Base-by-base conservation (phyloP, 1,284 basidiomycete species). In the Cryptococcus neoformans region DNA sequence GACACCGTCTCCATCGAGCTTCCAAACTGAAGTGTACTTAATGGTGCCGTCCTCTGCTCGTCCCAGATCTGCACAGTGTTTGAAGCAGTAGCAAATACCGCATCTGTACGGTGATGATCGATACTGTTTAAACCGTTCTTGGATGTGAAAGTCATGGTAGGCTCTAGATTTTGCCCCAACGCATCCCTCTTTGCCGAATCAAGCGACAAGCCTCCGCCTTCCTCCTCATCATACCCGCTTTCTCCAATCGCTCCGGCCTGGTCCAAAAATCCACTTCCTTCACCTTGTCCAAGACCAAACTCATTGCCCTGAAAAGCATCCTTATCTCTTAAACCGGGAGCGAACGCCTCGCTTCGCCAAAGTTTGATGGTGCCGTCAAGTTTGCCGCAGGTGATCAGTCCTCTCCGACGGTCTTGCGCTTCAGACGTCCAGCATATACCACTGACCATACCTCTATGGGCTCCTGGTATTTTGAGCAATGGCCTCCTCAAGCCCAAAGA, bases 41-140 rank as follows among this genome's bases (percentile, higher is more conserved):
- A 80, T 7, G 90, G 86, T 4, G 86, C 84, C 59, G 78, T 77
- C 86, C 91, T 91, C 48, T 88, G 93, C 77, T 98, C 90, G 69
- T 99, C 96, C 96, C 96, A 99, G 65, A 98, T 83, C 74, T 99
- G 95, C 10, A 99, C 93, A 34, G 85, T 83, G 67, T 88, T 92
- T 1, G 92, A 95, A 2, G 92, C 93, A 0, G 95, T 96, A 0
- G 93, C 95, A 67, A 99, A 99, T 4, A 94, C 75, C 17, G 88
- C 83, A 61, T 92, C 89, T 45, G 84, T 84, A 48, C 88, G 84
- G 74, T 98, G 96, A 71, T 98, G 96, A 66, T 97, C 92, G 78
- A 99, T 89, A 44, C 89, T 89, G 72, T 94, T 93, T 83, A 96
- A 92, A 2, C 89, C 87, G 41, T 83, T 82, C 78, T 95, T 95